A percentile compares a stretch with the other conserved stretches of the same genome.
Conservation (phyloP, 2,329 filamentous ascomycete genomes). For the Seiridium unicorne region DNA sequence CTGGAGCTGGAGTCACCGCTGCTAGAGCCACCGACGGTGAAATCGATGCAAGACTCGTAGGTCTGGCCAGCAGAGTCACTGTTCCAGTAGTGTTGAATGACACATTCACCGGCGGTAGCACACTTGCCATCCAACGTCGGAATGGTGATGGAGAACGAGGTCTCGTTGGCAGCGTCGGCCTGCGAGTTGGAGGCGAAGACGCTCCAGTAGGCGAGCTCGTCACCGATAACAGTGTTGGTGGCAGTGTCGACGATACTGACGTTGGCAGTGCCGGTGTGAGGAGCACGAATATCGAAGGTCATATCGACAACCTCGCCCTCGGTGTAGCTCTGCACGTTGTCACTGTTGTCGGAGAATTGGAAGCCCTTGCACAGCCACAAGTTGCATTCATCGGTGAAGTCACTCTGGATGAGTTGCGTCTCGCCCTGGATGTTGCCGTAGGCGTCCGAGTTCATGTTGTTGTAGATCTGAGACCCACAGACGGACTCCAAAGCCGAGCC, state of each 20-base stretch:
- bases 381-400: slow-evolving; percentile 48
- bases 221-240: slow-evolving; percentile 46
- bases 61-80: slow-evolving; percentile 26
- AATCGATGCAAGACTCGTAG: slow-evolving; percentile 17
- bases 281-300: slow-evolving; percentile 45
- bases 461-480: slow-evolving; percentile 53
- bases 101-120: slow-evolving; percentile 42
- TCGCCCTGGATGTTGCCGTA: slow-evolving; percentile 54
- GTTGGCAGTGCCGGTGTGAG: slow-evolving; percentile 55
- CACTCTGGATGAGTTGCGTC: slow-evolving; percentile 48
- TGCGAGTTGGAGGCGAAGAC: slow-evolving; percentile 47
- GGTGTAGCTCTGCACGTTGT: slow-evolving; percentile 49
- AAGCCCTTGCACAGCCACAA: slow-evolving; percentile 59
- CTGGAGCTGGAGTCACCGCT: not conserved
- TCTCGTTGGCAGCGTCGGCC: slow-evolving; percentile 41
- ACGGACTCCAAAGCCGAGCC: slow-evolving; percentile 48
- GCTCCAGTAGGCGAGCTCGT: slow-evolving; percentile 43
- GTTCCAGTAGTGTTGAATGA: slow-evolving; percentile 58
- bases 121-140: slow-evolving; percentile 46
- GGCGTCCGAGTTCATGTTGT: slow-evolving; percentile 50
- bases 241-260: slow-evolving; percentile 50
- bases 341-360: slow-evolving; percentile 53
- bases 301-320: slow-evolving; percentile 43
- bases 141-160: slow-evolving; percentile 52
- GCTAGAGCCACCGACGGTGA: slow-evolving; percentile 10